Conservation (phyloP, 1,139 yeast species). For the Magnusiomyces clavatus region DNA sequence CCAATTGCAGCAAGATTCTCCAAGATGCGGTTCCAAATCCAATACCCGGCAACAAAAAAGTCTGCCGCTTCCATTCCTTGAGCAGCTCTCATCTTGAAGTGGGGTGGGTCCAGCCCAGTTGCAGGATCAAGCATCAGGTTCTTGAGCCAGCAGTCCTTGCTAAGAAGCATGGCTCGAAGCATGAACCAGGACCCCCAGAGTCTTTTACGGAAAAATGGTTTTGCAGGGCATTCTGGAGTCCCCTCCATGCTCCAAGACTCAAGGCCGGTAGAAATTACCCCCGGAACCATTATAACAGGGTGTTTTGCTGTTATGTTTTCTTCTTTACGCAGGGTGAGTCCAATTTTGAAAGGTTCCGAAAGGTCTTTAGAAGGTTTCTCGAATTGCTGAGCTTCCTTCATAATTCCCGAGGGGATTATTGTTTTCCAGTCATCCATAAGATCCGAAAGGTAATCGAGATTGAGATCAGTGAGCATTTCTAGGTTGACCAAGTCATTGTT, state of each 20-base stretch:
- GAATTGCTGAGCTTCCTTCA: slow-evolving; percentile 52
- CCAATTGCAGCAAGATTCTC: slow-evolving; percentile 93
- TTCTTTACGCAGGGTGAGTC: slow-evolving; percentile 53
- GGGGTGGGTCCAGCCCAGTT: slow-evolving; percentile 89
- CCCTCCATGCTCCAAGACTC: slow-evolving; percentile 87
- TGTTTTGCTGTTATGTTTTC: slow-evolving; percentile 22
- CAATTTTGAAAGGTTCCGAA: slow-evolving; percentile 57
- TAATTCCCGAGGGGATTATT: slow-evolving; percentile 54
- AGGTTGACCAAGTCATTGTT: slow-evolving; percentile 6
- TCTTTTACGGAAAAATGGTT: slow-evolving; percentile 78
- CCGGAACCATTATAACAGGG: slow-evolving; percentile 91
- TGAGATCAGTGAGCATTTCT: slow-evolving; percentile 50
- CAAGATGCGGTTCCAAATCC: slow-evolving; percentile 95
- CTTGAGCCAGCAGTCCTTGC: slow-evolving; percentile 87
- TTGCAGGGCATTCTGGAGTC: slow-evolving; percentile 71
- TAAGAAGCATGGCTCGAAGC: slow-evolving; percentile 86
- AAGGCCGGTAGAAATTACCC: slow-evolving; percentile 89
- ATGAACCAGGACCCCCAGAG: slow-evolving; percentile 96
- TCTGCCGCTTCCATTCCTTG: slow-evolving; percentile 97
- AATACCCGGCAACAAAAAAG: slow-evolving; percentile 92
- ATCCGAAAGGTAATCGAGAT: slow-evolving; percentile 40
- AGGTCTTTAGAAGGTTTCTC: slow-evolving; percentile 30
- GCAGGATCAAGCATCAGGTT: slow-evolving; percentile 82
- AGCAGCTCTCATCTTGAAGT: slow-evolving; percentile 75
- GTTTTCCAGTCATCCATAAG: slow-evolving; percentile 29